Percentiles rank a stretch among this genome's conserved stretches.
These are phyloP conservation scores for Phanerochaete sordida DNA, from an alignment of 768 basidiomycete species.

Conservation along the genomic window DNA sequence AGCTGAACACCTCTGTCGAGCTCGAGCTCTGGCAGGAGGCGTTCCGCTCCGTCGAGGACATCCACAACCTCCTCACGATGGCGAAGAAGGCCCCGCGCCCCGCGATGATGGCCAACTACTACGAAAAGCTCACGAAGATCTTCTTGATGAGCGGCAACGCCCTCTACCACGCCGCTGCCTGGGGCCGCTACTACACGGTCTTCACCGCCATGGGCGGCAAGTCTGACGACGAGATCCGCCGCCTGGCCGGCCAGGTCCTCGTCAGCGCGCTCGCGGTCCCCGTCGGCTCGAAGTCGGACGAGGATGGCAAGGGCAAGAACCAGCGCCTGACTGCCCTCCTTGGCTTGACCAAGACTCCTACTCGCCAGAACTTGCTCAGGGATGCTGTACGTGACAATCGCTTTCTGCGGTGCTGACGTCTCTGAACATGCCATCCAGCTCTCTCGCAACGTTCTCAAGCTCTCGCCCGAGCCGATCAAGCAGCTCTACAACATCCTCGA, in stretches of 20 bases:
- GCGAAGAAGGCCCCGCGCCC: constrained; percentile 91
- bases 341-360: constrained; percentile 80
- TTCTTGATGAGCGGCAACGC: constrained; percentile 95
- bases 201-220: constrained; percentile 71
- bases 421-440: constrained; percentile 43
- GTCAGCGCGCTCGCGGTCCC: constrained; percentile 93
- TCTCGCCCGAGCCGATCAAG: constrained; percentile 71
- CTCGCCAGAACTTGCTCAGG: constrained; percentile 77
- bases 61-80: constrained; percentile 92
- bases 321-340: constrained; percentile 82
- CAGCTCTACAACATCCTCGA: constrained; percentile 86
- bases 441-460: constrained; percentile 76
- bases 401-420: background rate
- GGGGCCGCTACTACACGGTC: constrained; percentile 80
- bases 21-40: constrained; percentile 99
- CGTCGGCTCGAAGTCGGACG: constrained; percentile 55
- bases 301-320: constrained; percentile 60
- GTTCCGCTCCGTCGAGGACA: constrained; percentile 97
- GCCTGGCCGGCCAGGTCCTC: constrained; percentile 87
- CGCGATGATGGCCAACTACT: constrained; percentile 98
- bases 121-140: constrained; percentile 95
- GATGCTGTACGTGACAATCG: constrained; percentile 66
- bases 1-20: constrained; percentile 94
- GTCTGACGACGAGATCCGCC: constrained; percentile 71
- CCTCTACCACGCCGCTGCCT: constrained; percentile 94